A percentile compares a stretch with the other conserved stretches of the same genome.
Conservation (phyloP, 2,329 filamentous ascomycete species). For the Hymenoscyphus fructigenus region DNA sequence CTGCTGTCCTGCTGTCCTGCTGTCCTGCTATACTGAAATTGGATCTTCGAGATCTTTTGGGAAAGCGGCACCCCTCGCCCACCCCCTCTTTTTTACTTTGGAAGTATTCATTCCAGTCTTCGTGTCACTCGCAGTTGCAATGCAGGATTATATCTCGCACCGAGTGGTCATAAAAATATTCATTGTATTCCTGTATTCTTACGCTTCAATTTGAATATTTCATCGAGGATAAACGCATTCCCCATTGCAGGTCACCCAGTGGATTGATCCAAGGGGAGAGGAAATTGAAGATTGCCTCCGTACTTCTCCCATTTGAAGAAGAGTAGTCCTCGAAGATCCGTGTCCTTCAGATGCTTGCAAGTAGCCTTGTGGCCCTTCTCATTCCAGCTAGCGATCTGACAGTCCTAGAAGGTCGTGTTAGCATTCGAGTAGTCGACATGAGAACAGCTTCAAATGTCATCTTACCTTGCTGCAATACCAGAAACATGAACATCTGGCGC, state of each 20-base stretch:
- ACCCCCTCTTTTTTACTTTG: too few relatives aligned
- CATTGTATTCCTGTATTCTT: too few relatives aligned
- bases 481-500: conserved; percentile 28
- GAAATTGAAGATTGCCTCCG: conserved; percentile 30
- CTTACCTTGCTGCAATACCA: conserved; percentile 34
- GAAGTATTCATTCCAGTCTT: too few relatives aligned
- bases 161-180: too few relatives aligned
- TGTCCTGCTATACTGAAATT: too few relatives aligned
- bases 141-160: too few relatives aligned
- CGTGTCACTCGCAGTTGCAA: too few relatives aligned
- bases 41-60: too few relatives aligned
- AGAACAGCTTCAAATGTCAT: not conserved
- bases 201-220: too few relatives aligned
- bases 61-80: too few relatives aligned
- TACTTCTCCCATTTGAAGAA: conserved; percentile 30
- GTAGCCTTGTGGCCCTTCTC: conserved; percentile 33
- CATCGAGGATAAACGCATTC: not conserved
- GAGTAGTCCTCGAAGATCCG: conserved; percentile 32
- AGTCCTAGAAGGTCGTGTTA: conserved; percentile 25
- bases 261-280: not conserved
- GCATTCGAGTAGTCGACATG: conserved; percentile 11
- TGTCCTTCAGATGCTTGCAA: conserved; percentile 34
- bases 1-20: too few relatives aligned
- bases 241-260: not conserved
- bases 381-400: conserved; percentile 31